Conservation (phyloP, 1,139 yeast species). For the Geotrichum aggregatum region DNA sequence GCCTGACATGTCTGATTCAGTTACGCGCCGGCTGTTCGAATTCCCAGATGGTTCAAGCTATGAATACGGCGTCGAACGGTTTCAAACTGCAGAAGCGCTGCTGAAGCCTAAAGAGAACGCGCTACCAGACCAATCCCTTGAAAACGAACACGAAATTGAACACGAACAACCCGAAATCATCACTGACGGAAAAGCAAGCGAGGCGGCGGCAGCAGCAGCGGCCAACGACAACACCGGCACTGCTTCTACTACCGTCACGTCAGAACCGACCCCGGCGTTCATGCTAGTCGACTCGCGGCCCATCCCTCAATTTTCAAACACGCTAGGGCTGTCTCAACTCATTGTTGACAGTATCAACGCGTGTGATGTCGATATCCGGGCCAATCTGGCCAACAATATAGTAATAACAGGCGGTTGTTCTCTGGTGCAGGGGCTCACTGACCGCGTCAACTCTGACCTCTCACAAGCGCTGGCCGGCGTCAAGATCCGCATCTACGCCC, state of each 20-base stretch:
- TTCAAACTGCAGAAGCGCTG: constrained; percentile 64
- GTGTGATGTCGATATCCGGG: constrained; percentile 84
- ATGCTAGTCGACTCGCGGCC: constrained; percentile 21
- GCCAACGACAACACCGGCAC: not conserved
- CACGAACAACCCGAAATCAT: constrained; percentile 22
- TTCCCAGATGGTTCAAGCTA: constrained; percentile 66
- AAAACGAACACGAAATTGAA: constrained; percentile 18
- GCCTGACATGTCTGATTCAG: constrained; percentile 23
- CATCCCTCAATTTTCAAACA: constrained; percentile 19
- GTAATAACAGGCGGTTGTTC: constrained; percentile 89
- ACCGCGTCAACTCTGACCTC: constrained; percentile 72
- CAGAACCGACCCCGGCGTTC: constrained; percentile 20
- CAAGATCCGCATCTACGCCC: constrained; percentile 81
- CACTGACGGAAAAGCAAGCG: constrained; percentile 19
- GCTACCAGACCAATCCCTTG: constrained; percentile 20
- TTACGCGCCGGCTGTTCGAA: constrained; percentile 57
- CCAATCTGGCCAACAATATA: constrained; percentile 86
- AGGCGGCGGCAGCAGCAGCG: not conserved
- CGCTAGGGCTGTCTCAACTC: constrained; percentile 62
- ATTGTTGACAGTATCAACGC: constrained; percentile 60
- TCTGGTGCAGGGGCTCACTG: constrained; percentile 81
- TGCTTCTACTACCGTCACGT: too few relatives aligned
- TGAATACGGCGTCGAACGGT: constrained; percentile 59
- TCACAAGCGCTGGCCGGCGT: constrained; percentile 79
- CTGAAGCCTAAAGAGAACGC: constrained; percentile 46